Percentiles rank a stretch among this genome's conserved stretches.
Conservation (phyloP, 2,329 filamentous ascomycete species). For the Lasiodiplodia theobromae region DNA sequence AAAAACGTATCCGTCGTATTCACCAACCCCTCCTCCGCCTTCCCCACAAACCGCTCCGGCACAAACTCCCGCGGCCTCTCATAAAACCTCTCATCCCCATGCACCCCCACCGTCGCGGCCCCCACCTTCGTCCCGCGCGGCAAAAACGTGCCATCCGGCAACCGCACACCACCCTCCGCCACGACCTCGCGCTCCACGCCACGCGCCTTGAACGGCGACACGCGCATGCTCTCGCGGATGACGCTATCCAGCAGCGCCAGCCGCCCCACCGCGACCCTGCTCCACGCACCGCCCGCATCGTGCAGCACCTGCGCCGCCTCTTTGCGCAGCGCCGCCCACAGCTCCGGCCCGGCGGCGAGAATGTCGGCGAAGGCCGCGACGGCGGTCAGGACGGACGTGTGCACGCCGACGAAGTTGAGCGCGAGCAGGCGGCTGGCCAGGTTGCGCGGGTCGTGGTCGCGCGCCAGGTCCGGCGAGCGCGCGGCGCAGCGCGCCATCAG, state of each 20-base stretch:
- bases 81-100: slow-evolving; percentile 34
- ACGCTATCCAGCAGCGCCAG: slow-evolving; percentile 60
- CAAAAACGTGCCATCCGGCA: slow-evolving; percentile 6
- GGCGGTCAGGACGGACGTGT: slow-evolving; percentile 8
- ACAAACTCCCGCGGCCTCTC: slow-evolving; percentile 29
- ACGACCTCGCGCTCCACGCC: slow-evolving; percentile 57
- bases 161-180: background rate
- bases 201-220: slow-evolving; percentile 57
- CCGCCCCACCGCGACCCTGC: slow-evolving; percentile 52
- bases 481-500: slow-evolving; percentile 18
- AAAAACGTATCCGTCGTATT: slow-evolving; percentile 61
- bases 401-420: slow-evolving; percentile 20
- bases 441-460: slow-evolving; percentile 1
- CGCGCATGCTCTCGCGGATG: slow-evolving; percentile 61
- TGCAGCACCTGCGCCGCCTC: slow-evolving; percentile 49
- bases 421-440: slow-evolving; percentile 3
- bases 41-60: slow-evolving; percentile 40
- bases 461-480: background rate
- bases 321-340: slow-evolving; percentile 47
- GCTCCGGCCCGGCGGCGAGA: slow-evolving; percentile 33
- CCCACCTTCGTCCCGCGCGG: slow-evolving; percentile 30
- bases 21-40: slow-evolving; percentile 59
- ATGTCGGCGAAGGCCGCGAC: slow-evolving; percentile 32
- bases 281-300: slow-evolving; percentile 52
- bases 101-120: slow-evolving; percentile 34